Percentiles rank a stretch among this genome's conserved stretches.
These are phyloP conservation scores for Fusarium compactum DNA, from an alignment of 2,329 filamentous ascomycete species.

Conservation along the genomic window DNA sequence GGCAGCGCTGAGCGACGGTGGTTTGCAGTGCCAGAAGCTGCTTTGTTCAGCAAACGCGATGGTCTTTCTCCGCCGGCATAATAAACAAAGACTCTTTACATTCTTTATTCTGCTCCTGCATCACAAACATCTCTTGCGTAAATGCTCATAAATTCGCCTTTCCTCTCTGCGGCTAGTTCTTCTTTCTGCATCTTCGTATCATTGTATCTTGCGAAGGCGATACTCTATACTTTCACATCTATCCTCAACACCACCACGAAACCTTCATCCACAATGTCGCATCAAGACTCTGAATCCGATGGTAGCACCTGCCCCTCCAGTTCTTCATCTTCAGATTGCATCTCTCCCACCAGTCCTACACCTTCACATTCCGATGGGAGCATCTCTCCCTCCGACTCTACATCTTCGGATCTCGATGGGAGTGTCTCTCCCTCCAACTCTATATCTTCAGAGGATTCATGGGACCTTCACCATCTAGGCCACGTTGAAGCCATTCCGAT, in stretches of 20 bases:
- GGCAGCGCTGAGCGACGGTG: neutral
- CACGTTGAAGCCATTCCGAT: neutral
- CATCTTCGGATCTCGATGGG: too few relatives aligned
- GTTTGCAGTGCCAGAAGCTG: neutral
- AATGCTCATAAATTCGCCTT: neutral
- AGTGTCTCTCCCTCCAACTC: neutral
- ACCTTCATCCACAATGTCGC: neutral
- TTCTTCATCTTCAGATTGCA: neutral
- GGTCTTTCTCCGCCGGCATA: neutral
- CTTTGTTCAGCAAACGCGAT: fast-evolving
- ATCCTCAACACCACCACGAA: too few relatives aligned
- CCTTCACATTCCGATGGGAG: too few relatives aligned
- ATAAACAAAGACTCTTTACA: neutral
- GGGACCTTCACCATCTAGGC: neutral
- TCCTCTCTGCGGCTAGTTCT: neutral
- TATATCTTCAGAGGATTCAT: neutral
- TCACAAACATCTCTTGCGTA: neutral
- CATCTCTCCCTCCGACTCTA: too few relatives aligned
- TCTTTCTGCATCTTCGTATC: fast-evolving
- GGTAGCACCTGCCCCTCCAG: too few relatives aligned
- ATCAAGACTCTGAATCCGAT: neutral
- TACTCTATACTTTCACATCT: neutral
- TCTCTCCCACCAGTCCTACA: too few relatives aligned
- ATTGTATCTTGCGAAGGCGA: neutral
- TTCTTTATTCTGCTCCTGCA: neutral